Percentiles rank a stretch among this genome's conserved stretches.
These are phyloP conservation scores for Triglochin maritima DNA, from an alignment of 106 monocot genomes.

Conservation along the genomic window DNA sequence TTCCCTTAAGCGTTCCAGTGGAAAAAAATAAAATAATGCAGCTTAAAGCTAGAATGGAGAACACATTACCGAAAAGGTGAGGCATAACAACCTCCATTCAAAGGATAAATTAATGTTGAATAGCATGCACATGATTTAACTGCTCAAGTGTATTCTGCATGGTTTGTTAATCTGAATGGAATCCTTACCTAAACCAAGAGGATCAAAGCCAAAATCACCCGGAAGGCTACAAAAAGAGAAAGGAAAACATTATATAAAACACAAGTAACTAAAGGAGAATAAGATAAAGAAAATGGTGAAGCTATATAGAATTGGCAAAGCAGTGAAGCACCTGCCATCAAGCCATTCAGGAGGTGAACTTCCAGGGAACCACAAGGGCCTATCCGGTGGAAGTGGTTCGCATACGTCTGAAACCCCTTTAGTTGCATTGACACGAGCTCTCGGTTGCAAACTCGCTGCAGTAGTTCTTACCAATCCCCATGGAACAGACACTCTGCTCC, in stretches of 20 bases:
- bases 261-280: too few relatives aligned
- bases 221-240: conserved; percentile 43
- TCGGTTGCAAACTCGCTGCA: conserved; percentile 7
- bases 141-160: neutral
- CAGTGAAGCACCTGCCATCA: conserved; percentile 63
- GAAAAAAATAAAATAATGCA: neutral
- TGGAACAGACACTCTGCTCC: neutral
- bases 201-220: conserved; percentile 89
- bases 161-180: conserved; percentile 4
- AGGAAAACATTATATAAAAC: neutral
- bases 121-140: neutral
- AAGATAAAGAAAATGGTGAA: too few relatives aligned
- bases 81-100: neutral
- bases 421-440: conserved; percentile 20
- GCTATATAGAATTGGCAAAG: neutral
- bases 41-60: neutral
- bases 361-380: conserved; percentile 89
- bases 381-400: conserved; percentile 73
- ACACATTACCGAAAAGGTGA: neutral
- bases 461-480: neutral
- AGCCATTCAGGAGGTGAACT: conserved; percentile 89
- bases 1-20: too few relatives aligned
- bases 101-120: neutral
- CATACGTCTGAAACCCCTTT: conserved; percentile 83
- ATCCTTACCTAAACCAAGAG: conserved; percentile 63